Evolutionary conservation across 2,329 filamentous ascomycete species (phyloP), one percentile per base, ranked within the genome.

Genomic region (Ambrosiella xylebori): DNA sequence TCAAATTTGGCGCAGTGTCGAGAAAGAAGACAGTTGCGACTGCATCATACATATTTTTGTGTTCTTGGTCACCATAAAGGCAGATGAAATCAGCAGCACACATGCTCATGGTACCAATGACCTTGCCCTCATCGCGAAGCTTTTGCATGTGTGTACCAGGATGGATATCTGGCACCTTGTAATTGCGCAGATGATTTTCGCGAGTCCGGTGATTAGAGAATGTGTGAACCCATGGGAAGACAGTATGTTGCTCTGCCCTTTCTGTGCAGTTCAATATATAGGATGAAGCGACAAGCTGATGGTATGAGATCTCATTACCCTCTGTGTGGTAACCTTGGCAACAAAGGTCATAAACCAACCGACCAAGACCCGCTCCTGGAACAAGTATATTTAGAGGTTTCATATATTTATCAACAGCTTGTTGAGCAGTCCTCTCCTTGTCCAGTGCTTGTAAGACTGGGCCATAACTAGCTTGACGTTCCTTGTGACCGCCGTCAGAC

Each of bases 291-390:
- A 97, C 76, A n/a, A 98, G 79, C 68, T 95, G 88, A 68, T 98
- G 93, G 66, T 95, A 97, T 2, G 90, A 96, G 61, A 97, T 95
- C 70, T 98, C 87, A 66, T 96, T 97, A 36, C 91, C 91, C 68
- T 96, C 89, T 0, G 82, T 79, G 9, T 78, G 72, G 68, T 82
- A 94, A 9, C 93, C 90, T 1, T 73, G 74, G 36, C 73, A 73
- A 66, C 84, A 88, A 12, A 97, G 74, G 50, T 98, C 93, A 65
- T 94, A 95, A 0, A 97, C 87, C 1, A 97, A 74, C 12, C 93
- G 79, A 2, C 88, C 93, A 1, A 98, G 74, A 0, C 93, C 93
- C 3, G 91, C 90, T 0, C 93, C 93, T 0, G 93, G 93, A 0
- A 97, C 84, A 0, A 98, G 77, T 0, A 98, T 81, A 50, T 75